phyloP scores from a whole-genome alignment of 306 rosid genomes.

The Hylodesmum podocarpum region DNA sequence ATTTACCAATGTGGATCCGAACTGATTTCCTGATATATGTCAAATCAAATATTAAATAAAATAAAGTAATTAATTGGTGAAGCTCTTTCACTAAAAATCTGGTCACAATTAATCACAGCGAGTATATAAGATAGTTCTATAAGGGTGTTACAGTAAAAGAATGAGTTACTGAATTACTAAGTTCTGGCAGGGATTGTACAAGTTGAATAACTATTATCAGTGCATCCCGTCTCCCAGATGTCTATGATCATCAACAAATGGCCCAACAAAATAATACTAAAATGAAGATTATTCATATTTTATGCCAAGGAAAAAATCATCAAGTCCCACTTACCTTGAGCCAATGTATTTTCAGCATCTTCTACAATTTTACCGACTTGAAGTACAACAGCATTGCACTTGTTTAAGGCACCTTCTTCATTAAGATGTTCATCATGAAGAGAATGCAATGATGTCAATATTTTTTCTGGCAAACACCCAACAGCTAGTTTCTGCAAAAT shows the following conservation, averaged over 20 bases:
- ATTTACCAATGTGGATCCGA: constrained; percentile 48
- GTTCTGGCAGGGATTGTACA: background rate
- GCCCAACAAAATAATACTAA: background rate
- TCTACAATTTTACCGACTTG: constrained; percentile 58
- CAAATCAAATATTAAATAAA: background rate
- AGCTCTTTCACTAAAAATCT: background rate
- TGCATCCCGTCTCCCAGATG: background rate
- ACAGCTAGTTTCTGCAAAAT: constrained; percentile 83
- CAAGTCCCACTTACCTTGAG: constrained; percentile 59
- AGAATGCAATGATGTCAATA: constrained; percentile 76
- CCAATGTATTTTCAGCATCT: constrained; percentile 57
- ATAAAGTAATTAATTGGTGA: background rate
- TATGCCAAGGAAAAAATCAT: constrained; percentile 3
- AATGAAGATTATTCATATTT: background rate
- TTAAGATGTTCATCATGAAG: constrained; percentile 68
- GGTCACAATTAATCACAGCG: background rate
- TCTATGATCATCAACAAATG: background rate
- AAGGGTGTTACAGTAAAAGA: background rate
- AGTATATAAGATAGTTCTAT: background rate
- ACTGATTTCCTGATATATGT: constrained; percentile 54
- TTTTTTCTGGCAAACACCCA: constrained; percentile 86
- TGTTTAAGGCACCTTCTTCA: constrained; percentile 70
- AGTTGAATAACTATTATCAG: background rate
- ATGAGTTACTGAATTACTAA: background rate
- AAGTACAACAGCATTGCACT: constrained; percentile 52